These are phyloP conservation scores for Phytopythium litorale DNA, from an alignment of 352 stramenopile species.

Conservation along the genomic window DNA sequence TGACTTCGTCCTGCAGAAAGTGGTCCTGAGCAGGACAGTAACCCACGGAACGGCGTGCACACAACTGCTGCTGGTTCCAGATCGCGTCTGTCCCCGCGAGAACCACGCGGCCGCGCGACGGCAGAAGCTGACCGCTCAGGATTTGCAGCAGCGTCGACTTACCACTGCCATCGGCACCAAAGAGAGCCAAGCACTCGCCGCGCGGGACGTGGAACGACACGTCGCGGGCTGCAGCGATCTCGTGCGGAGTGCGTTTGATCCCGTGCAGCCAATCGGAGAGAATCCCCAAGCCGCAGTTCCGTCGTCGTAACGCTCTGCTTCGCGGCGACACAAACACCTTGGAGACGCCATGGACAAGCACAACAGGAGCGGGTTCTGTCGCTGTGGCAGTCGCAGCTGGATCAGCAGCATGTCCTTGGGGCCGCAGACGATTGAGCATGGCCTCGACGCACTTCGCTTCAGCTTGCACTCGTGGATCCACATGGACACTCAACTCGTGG, in stretches of 20 bases:
- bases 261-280: not conserved
- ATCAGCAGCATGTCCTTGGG: not conserved
- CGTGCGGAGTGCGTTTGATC: not conserved
- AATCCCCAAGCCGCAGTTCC: not conserved
- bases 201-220: slow-evolving; percentile 13
- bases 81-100: slow-evolving; percentile 19
- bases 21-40: slow-evolving; percentile 69
- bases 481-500: not conserved
- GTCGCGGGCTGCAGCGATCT: not conserved
- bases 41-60: slow-evolving; percentile 29
- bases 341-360: slow-evolving; percentile 7
- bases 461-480: slow-evolving; percentile 1
- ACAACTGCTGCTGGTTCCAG: slow-evolving; percentile 14
- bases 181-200: slow-evolving; percentile 16
- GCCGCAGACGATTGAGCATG: not conserved
- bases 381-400: not conserved
- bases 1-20: slow-evolving; percentile 11
- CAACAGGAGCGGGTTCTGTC: not conserved
- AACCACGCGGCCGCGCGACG: slow-evolving; percentile 9
- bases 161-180: slow-evolving; percentile 11
- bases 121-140: slow-evolving; percentile 15
- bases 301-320: not conserved
- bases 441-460: not conserved
- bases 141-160: slow-evolving; percentile 16
- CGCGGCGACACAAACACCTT: slow-evolving; percentile 5